Evolutionary conservation across 805 yeast species (phyloP).

Genomic region (Kuraishia floccosa): DNA sequence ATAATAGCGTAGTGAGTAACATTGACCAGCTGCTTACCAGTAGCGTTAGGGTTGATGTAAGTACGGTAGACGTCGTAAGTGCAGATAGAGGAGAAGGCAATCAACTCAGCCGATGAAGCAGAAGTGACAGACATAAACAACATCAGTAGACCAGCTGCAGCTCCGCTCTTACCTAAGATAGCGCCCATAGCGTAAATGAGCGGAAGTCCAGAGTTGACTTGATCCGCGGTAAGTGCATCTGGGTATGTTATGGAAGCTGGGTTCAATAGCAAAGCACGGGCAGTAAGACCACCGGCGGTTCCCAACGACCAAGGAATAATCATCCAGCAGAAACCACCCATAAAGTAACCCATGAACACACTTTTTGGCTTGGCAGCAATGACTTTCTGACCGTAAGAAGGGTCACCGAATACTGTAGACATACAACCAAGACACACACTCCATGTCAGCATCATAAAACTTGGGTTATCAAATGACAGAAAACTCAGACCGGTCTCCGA

Average conservation of each 20-base stretch:
- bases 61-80: slow-evolving; percentile 28
- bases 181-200: slow-evolving; percentile 20
- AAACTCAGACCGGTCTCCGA: slow-evolving; percentile 15
- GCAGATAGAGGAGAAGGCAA: slow-evolving; percentile 26
- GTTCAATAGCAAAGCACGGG: slow-evolving; percentile 19
- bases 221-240: slow-evolving; percentile 19
- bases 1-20: slow-evolving; percentile 21
- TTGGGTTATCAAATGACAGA: slow-evolving; percentile 18
- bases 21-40: slow-evolving; percentile 23
- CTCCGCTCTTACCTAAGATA: slow-evolving; percentile 26
- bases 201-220: slow-evolving; percentile 28
- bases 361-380: slow-evolving; percentile 15
- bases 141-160: slow-evolving; percentile 27
- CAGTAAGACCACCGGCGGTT: slow-evolving; percentile 19
- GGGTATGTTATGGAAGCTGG: slow-evolving; percentile 30
- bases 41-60: slow-evolving; percentile 25
- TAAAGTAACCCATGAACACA: slow-evolving; percentile 17
- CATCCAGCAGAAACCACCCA: slow-evolving; percentile 21
- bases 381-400: slow-evolving; percentile 18
- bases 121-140: slow-evolving; percentile 30
- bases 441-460: slow-evolving; percentile 19
- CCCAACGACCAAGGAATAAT: slow-evolving; percentile 19
- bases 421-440: slow-evolving; percentile 12
- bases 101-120: slow-evolving; percentile 27
- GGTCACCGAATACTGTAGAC: slow-evolving; percentile 17